These are phyloP conservation scores for Leptodermis oblonga DNA, from an alignment of 257 asterid genomes.

Conservation along the genomic window DNA sequence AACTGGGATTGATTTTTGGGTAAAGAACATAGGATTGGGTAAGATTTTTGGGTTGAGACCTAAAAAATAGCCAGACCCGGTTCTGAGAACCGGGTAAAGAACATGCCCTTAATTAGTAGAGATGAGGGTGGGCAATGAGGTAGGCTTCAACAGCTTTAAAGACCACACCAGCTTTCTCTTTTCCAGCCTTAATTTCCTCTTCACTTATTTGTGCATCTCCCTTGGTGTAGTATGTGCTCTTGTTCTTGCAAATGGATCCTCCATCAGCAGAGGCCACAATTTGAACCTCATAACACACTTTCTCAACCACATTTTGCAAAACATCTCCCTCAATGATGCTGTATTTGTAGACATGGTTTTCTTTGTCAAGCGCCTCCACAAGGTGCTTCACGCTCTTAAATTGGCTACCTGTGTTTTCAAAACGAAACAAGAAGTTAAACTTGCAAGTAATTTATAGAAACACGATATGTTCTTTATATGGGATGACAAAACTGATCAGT, in stretches of 20 bases:
- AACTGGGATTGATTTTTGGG: too few relatives aligned
- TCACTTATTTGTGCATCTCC: constrained; percentile 31
- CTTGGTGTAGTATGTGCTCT: constrained; percentile 35
- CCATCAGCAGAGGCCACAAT: constrained; percentile 39
- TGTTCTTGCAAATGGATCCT: constrained; percentile 39
- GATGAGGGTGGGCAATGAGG: constrained; percentile 26
- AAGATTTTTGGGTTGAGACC: too few relatives aligned
- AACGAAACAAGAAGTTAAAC: too few relatives aligned
- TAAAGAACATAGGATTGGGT: too few relatives aligned
- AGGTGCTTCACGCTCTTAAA: constrained; percentile 42
- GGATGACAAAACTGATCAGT: neutral
- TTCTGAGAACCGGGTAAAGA: too few relatives aligned
- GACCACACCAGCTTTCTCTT: constrained; percentile 19
- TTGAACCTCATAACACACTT: constrained; percentile 33
- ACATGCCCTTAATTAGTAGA: neutral
- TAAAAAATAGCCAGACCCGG: too few relatives aligned
- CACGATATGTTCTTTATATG: neutral
- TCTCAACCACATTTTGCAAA: constrained; percentile 33
- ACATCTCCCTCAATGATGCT: constrained; percentile 47
- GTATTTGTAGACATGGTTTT: constrained; percentile 34
- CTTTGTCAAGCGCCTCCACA: constrained; percentile 40
- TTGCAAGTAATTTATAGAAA: neutral
- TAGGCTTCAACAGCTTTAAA: constrained; percentile 32
- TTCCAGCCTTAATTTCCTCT: constrained; percentile 28
- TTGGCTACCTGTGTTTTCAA: constrained; percentile 31